These are phyloP conservation scores for Entomortierella beljakovae DNA, from an alignment of 192 early-diverging fungal genomes.

Conservation along the genomic window DNA sequence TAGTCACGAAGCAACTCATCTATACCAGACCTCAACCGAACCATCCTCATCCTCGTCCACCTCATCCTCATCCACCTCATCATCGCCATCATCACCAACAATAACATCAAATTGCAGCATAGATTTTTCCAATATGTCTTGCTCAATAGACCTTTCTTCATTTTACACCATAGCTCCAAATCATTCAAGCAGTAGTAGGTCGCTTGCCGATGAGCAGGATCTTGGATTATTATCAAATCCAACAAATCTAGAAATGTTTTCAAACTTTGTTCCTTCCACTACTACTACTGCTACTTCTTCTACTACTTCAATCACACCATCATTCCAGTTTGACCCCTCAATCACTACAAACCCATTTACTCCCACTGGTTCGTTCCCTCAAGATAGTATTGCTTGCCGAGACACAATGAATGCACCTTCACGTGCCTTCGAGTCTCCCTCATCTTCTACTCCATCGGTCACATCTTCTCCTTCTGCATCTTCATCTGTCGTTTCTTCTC, in stretches of 20 bases:
- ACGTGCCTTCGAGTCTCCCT: neutral
- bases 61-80: neutral
- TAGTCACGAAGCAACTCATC: too few relatives aligned
- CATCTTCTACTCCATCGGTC: constrained; percentile 7
- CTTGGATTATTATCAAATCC: too few relatives aligned
- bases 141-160: too few relatives aligned
- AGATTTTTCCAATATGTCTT: too few relatives aligned
- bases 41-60: neutral
- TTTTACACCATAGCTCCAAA: too few relatives aligned
- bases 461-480: constrained; percentile 27
- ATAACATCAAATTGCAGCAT: too few relatives aligned
- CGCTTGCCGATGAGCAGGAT: too few relatives aligned
- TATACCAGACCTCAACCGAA: constrained; percentile 2
- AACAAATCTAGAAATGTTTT: neutral
- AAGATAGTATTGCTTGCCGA: neutral
- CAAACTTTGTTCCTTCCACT: neutral
- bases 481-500: constrained; percentile 20
- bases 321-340: constrained; percentile 6
- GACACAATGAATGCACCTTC: neutral
- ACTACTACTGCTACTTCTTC: neutral
- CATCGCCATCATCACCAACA: too few relatives aligned
- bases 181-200: too few relatives aligned
- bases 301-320: neutral
- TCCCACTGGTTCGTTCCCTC: neutral
- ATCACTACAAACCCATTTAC: neutral